phyloP scores from a whole-genome alignment of 768 basidiomycete species.

The Artomyces pyxidatus region DNA sequence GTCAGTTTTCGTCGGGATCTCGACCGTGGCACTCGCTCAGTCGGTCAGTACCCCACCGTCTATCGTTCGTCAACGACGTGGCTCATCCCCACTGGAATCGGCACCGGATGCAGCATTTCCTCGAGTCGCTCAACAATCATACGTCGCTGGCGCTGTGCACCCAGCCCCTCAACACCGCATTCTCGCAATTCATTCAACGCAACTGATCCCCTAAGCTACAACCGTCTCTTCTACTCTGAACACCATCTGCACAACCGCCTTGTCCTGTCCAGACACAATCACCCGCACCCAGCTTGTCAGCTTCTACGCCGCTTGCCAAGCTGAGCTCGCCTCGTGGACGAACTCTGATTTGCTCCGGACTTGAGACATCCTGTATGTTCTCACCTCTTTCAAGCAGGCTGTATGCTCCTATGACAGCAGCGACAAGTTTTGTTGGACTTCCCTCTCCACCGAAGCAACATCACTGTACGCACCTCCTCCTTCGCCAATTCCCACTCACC shows the following conservation, averaged over 20 bases:
- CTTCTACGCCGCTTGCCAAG: constrained; percentile 65
- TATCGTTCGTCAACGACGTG: constrained; percentile 20
- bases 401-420: constrained; percentile 70
- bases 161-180: constrained; percentile 47
- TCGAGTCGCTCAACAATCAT: constrained; percentile 57
- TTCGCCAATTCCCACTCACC: constrained; percentile 73
- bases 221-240: constrained; percentile 44
- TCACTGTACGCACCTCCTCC: constrained; percentile 28
- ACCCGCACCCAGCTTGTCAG: constrained; percentile 54
- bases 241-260: constrained; percentile 43
- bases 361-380: constrained; percentile 77
- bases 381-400: constrained; percentile 57
- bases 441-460: constrained; percentile 29
- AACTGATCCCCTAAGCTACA: constrained; percentile 30
- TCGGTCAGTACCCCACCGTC: constrained; percentile 22
- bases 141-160: constrained; percentile 52
- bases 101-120: constrained; percentile 47
- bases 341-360: constrained; percentile 44
- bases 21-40: constrained; percentile 39
- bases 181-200: constrained; percentile 40
- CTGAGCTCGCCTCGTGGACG: constrained; percentile 55
- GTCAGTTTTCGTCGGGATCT: constrained; percentile 37
- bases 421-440: constrained; percentile 60
- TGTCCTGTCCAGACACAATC: constrained; percentile 45
- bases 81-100: constrained; percentile 65